Evolutionary conservation across 306 rosid genomes (phyloP), one percentile per base, ranked within the genome.

Genomic region (Erythrophleum fordii): DNA sequence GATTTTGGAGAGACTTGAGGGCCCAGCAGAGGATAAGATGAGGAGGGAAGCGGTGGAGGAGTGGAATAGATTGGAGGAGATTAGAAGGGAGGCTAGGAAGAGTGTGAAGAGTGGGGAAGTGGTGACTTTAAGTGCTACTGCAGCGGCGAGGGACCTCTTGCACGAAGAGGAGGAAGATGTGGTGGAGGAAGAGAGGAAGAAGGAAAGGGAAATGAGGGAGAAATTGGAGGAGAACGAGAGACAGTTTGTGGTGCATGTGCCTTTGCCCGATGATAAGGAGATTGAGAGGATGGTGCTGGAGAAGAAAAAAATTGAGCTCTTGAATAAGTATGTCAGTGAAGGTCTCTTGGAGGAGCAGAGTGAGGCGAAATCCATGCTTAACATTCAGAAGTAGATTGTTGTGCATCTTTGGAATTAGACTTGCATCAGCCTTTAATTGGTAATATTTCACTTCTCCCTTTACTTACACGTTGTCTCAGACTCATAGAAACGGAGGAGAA

Each of bases 231-330:
- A 81, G 67, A 85, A 81, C 79, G 93, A 85, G 79, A 89, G 81
- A 76, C 93, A 93, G 84, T 95, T 95, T 41, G 88, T 95, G 62
- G 99, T 81, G 31, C 99, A 95, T 5, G 99, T 95, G 78, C 99
- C 99, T 0, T 67, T 93, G 82, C 98, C 98, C 0, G 98, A 95
- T 78, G 90, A 86, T 28, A 91, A 86, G 88, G 99, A 95, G 84
- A 93, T 95, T 20, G 99, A 95, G 90, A 93, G 46, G 86, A 95
- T 93, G 99, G 94, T 95, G 73, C 42, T 95, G 82, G 89, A 95
- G 94, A 95, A 93, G 93, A 95, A 95, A 88, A 93, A 93, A 89
- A 82, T 55, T 88, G 99, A 95, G 37, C 69, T 95, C 44, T 80
- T 93, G 84, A 88, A 79, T 58, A 91, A 70, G 92, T 95, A 95